Base-by-base conservation (phyloP, 306 rosid genomes). In the Phaseolus lunatus region DNA sequence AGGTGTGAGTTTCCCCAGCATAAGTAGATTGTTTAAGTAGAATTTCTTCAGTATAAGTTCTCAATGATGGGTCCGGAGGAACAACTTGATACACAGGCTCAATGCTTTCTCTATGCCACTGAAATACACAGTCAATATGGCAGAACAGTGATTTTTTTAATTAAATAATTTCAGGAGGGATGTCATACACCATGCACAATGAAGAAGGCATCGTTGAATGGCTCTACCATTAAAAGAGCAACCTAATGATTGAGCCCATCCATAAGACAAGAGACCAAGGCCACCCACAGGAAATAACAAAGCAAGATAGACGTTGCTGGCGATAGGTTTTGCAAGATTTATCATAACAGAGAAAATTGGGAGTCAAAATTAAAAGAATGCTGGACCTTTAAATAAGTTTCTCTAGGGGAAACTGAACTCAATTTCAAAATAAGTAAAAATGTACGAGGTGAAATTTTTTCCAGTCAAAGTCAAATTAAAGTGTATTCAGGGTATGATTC, bases 11-110 rank as follows among this genome's bases (percentile, higher is more conserved):
- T 35, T 80, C 84, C 82, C 27, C 70, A 59, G 70, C 64, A 58
- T 69, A 54, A 43, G 67, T 56, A 3, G 87, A 77, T 77, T 81
- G 67, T 43, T 83, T 76, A 45, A 80, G 86, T 6, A 76, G 75
- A 83, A 81, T 83, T 76, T 86, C 90, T 67, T 88, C 85, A 19
- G 79, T 77, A 71, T 70, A 69, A 78, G 82, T 45, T 57, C 57
- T 67, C 70, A 50, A 27, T 16, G 84, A 77, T 3, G 76, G 35
- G 43, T 85, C 76, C 6, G 72, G 84, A 67, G 82, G 81, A 64
- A 80, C 76, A 63, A 83, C 86, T 61, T 78, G 90, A 86, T 79
- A 76, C 67, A 49, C 74, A 13, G 82, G 27, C 77, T 86, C 86
- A 19, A 61, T 81, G 57, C 53, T 66, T 56, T 74, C 87, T 70